Percentiles rank a stretch among this genome's conserved stretches.
phyloP scores from a whole-genome alignment of 2,329 filamentous ascomycete species.

The Trichoderma endophyticum region DNA sequence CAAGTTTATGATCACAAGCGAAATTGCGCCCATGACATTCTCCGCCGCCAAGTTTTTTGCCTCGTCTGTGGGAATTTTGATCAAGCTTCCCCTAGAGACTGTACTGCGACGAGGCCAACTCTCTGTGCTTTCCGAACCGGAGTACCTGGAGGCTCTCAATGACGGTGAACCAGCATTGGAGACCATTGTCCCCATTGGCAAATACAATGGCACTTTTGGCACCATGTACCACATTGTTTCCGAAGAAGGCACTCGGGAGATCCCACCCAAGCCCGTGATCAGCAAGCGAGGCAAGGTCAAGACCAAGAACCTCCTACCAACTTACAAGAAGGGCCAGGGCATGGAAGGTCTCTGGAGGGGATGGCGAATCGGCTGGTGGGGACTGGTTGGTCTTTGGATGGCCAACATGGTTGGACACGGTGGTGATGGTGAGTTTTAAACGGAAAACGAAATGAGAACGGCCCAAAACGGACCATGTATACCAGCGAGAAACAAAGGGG shows the following conservation, averaged over 20 bases:
- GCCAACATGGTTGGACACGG: slow-evolving; percentile 61
- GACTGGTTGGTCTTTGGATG: slow-evolving; percentile 70
- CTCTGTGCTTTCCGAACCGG: slow-evolving; percentile 58
- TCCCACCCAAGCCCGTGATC: slow-evolving; percentile 34
- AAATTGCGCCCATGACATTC: slow-evolving; percentile 77
- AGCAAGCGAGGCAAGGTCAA: slow-evolving; percentile 34
- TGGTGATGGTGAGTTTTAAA: slow-evolving; percentile 59
- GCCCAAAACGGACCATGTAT: slow-evolving; percentile 15
- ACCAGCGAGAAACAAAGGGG: slow-evolving; percentile 25
- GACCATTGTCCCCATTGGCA: slow-evolving; percentile 75
- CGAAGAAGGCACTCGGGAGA: slow-evolving; percentile 69
- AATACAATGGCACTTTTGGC: slow-evolving; percentile 81
- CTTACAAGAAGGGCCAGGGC: slow-evolving; percentile 61
- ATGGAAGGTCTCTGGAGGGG: slow-evolving; percentile 67
- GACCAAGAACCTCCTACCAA: slow-evolving; percentile 30
- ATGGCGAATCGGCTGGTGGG: slow-evolving; percentile 78
- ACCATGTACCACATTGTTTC: slow-evolving; percentile 85
- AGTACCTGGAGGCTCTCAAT: slow-evolving; percentile 50
- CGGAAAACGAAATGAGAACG: background rate
- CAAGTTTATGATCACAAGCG: slow-evolving; percentile 78
- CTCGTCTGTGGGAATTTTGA: slow-evolving; percentile 73
- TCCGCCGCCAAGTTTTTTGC: slow-evolving; percentile 78
- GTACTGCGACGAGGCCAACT: slow-evolving; percentile 87
- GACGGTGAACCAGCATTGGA: slow-evolving; percentile 48
- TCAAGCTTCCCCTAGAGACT: slow-evolving; percentile 89